Percentiles rank a stretch among this genome's conserved stretches.
These are phyloP conservation scores for Saccharomyces hybrid DNA, from an alignment of 1,139 yeast genomes.

Conservation along the genomic window DNA sequence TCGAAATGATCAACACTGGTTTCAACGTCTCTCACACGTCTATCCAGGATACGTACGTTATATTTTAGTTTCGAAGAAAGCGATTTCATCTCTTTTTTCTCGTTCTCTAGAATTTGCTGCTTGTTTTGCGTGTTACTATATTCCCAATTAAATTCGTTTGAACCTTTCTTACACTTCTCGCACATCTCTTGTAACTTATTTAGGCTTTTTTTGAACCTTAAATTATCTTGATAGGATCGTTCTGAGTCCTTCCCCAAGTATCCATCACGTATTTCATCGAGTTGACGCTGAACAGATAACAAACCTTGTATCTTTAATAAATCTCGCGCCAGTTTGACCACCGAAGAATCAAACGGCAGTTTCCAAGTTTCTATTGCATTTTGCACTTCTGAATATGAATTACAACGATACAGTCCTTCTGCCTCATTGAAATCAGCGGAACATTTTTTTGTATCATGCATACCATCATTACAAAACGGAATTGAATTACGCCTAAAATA, in stretches of 20 bases:
- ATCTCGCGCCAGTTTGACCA: constrained; percentile 26
- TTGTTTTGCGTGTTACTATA: constrained; percentile 22
- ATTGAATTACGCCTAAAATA: constrained; percentile 22
- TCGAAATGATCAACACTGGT: constrained; percentile 2
- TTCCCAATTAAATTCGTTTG: neutral
- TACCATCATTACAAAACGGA: constrained; percentile 13
- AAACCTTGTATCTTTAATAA: constrained; percentile 15
- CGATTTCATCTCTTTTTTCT: constrained; percentile 11
- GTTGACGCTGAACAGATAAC: constrained; percentile 1
- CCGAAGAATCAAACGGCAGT: constrained; percentile 29
- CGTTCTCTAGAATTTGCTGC: constrained; percentile 33
- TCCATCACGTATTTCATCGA: constrained; percentile 16
- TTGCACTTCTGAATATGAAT: constrained; percentile 42
- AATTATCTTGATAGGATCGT: neutral
- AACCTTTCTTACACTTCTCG: neutral
- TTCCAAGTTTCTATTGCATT: constrained; percentile 32
- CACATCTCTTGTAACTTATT: neutral
- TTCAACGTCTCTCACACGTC: constrained; percentile 4
- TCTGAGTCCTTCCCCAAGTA: constrained; percentile 19
- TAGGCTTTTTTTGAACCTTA: neutral
- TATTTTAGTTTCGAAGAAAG: constrained; percentile 1
- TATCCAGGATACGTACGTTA: neutral
- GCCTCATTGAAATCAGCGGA: neutral
- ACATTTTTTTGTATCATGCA: constrained; percentile 1
- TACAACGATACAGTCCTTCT: constrained; percentile 19